Evolutionary conservation across 139 green algal genomes (phyloP), one percentile per base, ranked within the genome.

Genomic region (Auxenochlorella pyrenoidosa): DNA sequence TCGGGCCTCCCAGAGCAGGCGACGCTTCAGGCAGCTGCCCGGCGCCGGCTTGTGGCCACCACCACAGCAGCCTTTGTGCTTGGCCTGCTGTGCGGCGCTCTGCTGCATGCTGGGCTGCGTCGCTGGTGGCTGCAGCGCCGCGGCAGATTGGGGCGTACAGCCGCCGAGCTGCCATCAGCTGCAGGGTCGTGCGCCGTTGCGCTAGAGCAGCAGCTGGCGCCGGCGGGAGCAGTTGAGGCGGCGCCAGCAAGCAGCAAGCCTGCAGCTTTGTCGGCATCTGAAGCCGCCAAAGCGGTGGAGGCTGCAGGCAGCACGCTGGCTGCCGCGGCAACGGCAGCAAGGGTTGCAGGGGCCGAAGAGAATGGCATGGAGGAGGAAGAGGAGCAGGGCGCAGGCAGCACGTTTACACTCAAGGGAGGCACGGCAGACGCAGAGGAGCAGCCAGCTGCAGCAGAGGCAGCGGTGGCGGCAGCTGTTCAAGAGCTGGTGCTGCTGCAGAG

Each of bases 401-500:
- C 40, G 8, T 26, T 40, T 30, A 34, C 15, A 26, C 54, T 63
- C 54, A 75, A 0, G 15, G 34, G n/a, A 22, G 68, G 13, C 43
- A 15, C 68, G 13, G 68, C 40, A 22, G 72, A 19, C 12, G 2
- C 26, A 58, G 40, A 44, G 21, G 22, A 41, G 19, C 40, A 21
- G 8, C 6, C 72, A 44, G 34, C 24, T 8, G 75, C 60, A 43
- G 38, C 59, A 24, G 38, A 43, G 63, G 59, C 63, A 41, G 82
- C 66, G 13, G 66, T 86, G 21, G 82, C 82, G 28, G 66, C 82
- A 32, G 82, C 66, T 3, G 82, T 86, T 32, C 63, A 75, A 18
- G 40, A 76, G 59, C 60, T 85, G 0, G 80, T 85, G 18, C 40
- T 85, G 60, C 80, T 77, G 63, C 40, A 85, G 30, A 60, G 80